Conservation (phyloP, 768 basidiomycete species). For the Collybia nuda region DNA sequence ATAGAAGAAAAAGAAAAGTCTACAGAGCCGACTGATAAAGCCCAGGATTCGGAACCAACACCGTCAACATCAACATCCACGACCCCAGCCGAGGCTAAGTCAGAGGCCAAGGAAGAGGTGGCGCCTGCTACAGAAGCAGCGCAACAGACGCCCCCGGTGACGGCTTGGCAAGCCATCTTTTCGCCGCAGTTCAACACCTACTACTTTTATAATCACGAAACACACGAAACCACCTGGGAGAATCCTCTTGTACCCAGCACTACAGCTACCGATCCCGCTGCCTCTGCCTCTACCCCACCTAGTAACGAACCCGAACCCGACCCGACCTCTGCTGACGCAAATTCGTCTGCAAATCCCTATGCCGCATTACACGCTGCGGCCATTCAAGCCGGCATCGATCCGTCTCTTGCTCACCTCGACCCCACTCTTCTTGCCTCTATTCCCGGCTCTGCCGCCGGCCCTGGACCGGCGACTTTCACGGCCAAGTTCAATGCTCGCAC, state of each 20-base stretch:
- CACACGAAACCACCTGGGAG: constrained; percentile 81
- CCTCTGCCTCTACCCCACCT: constrained; percentile 20
- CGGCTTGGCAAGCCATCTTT: constrained; percentile 79
- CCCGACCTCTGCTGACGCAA: constrained; percentile 14
- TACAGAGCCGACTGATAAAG: too few species aligned
- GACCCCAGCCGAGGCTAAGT: too few species aligned
- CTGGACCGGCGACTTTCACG: constrained; percentile 44
- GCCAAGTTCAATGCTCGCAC: constrained; percentile 85
- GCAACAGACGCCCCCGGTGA: constrained; percentile 4
- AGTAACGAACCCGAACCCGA: constrained; percentile 18
- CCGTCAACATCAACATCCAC: too few species aligned
- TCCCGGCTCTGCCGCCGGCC: constrained; percentile 22
- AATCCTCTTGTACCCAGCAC: constrained; percentile 60
- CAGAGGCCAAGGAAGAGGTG: too few species aligned
- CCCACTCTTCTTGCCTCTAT: constrained; percentile 56
- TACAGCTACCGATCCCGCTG: constrained; percentile 19
- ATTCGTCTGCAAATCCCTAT: constrained; percentile 32
- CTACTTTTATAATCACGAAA: constrained; percentile 79
- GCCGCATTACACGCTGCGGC: constrained; percentile 68
- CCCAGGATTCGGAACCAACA: too few species aligned
- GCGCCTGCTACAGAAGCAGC: too few species aligned
- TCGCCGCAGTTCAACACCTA: constrained; percentile 77
- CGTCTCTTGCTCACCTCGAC: constrained; percentile 77
- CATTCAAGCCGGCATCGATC: constrained; percentile 79
- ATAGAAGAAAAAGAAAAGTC: too few species aligned